Evolutionary conservation across 2,329 filamentous ascomycete species (phyloP), one percentile per base, ranked within the genome.

Genomic region (Aspergillus sp.): DNA sequence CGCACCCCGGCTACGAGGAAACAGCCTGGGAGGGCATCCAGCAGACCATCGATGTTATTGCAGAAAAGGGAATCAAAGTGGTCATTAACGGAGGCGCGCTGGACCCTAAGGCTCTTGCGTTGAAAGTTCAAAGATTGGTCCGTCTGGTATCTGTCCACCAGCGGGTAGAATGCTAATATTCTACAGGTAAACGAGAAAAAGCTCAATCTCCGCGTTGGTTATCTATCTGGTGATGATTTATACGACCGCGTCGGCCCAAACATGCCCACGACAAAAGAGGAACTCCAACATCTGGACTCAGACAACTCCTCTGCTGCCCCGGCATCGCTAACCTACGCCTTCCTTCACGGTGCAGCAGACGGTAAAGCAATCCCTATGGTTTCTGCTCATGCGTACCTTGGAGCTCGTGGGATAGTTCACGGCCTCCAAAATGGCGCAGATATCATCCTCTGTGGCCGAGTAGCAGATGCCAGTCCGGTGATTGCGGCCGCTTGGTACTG

Each of bases 401-500:
- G 83, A 0, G 79, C 78, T 13, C 71, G 79, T 54, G 80, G 75
- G 3, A 82, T 83, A 13, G 72, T 75, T 5, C 69, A 71, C 22
- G 80, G 74, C 2, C 69, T 82, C 1, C 66, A 71, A 3, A 65
- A 63, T 0, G 79, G 79, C 0, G 80, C 79, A 1, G 74, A 80
- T 17, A 80, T 83, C 20, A 71, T 83, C 47, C 75, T 82, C 2
- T 82, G 79, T 53, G 80, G 80, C 0, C 73, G 80, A 4, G 79
- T 79, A 1, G 75, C 79, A 0, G 80, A 82, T 61, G 80, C 81
- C 0, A 79, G 77, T 2, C 82, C 81, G 0, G 81, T 84, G 0
- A 83, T 86, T 57, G 83, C 80, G 0, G 81, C 82, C 0, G 83
- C 83, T 0, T 79, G 79, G 64, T 86, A 77, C 72, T 86, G 82